Evolutionary conservation across 371 early-diverging fungal genomes (phyloP).

Genomic region (Mucor indicus): DNA sequence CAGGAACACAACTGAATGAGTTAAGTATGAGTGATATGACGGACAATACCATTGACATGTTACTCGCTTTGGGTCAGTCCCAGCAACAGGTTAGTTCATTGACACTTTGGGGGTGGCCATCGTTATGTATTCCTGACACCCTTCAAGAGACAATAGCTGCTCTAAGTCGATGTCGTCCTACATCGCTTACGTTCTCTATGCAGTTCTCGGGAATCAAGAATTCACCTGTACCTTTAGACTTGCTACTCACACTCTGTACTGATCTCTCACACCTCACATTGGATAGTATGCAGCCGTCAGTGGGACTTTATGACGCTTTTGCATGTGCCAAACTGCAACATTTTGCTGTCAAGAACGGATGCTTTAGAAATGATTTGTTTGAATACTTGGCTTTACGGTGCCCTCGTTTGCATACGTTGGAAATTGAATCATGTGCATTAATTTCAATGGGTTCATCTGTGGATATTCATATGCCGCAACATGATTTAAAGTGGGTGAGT

Average conservation of each 20-base stretch:
- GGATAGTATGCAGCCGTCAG: slow-evolving; percentile 4
- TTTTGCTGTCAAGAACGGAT: slow-evolving; percentile 8
- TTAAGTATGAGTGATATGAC: slow-evolving; percentile 16
- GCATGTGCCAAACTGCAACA: no score
- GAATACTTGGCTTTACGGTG: slow-evolving; percentile 2
- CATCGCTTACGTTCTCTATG: slow-evolving; percentile 13
- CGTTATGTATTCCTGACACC: slow-evolving; percentile 11
- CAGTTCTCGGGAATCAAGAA: slow-evolving; percentile 15
- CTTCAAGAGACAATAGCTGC: slow-evolving; percentile 8
- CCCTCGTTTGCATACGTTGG: background rate
- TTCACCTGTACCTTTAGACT: slow-evolving; percentile 5
- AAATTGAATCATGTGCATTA: slow-evolving; percentile 4
- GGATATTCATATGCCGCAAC: slow-evolving; percentile 11
- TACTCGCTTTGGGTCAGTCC: slow-evolving; percentile 2
- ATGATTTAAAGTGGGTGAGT: slow-evolving; percentile 2
- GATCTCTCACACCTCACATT: slow-evolving; percentile 2
- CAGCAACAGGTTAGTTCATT: slow-evolving; percentile 7
- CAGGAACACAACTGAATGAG: slow-evolving; percentile 3
- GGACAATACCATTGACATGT: slow-evolving; percentile 6
- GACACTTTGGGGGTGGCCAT: slow-evolving; percentile 23
- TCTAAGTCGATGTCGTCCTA: slow-evolving; percentile 2
- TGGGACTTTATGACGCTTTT: no score
- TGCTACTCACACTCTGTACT: background rate
- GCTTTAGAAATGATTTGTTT: slow-evolving; percentile 11
- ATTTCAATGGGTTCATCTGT: slow-evolving; percentile 1